Evolutionary conservation across 2,329 filamentous ascomycete species (phyloP), one percentile per base, ranked within the genome.

Genomic region (Fusarium sp.): DNA sequence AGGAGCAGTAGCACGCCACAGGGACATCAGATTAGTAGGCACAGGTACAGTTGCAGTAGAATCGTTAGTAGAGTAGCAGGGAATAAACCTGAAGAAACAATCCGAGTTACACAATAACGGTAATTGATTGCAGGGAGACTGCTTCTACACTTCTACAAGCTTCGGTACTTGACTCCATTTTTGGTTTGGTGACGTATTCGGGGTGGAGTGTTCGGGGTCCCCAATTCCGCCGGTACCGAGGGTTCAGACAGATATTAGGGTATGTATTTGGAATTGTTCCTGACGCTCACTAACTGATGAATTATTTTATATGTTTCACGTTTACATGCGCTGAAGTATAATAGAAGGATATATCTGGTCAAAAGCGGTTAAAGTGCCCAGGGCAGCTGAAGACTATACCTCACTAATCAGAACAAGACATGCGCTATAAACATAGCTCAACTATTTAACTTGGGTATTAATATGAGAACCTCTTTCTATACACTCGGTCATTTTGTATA

Each of bases 171-270:
- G 68, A 47, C 52, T 45, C 75, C 69, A 51, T 68, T 77, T 70
- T 42, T 63, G 75, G 73, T 38, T 56, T 64, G 63, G 72, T 75
- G 71, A 76, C 75, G 71, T 76, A 62, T 73, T 58, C 28, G 42
- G 54, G 59, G 70, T 72, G 73, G 70, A 62, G 75, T 65, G 62
- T 36, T 45, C 63, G 75, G 75, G 57, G 39, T 63, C 44, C 59
- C 67, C 56, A 62, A 66, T 77, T 77, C 68, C 55, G 74, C 75
- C 75, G 75, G 44, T 28, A 62, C 75, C 75, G 75, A 68, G 17
- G 22, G 47, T 57, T 42, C 18, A 28, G 32, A 32, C 9, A 32
- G 12, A 12, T 20, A n/a, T 38, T 54, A 36, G 34, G 34, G 8
- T 51, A 71, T 71, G 20, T 62, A 72, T 72, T 72, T 72, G 68